phyloP scores from a whole-genome alignment of 352 stramenopile genomes.

The Phytophthora foliorum region DNA sequence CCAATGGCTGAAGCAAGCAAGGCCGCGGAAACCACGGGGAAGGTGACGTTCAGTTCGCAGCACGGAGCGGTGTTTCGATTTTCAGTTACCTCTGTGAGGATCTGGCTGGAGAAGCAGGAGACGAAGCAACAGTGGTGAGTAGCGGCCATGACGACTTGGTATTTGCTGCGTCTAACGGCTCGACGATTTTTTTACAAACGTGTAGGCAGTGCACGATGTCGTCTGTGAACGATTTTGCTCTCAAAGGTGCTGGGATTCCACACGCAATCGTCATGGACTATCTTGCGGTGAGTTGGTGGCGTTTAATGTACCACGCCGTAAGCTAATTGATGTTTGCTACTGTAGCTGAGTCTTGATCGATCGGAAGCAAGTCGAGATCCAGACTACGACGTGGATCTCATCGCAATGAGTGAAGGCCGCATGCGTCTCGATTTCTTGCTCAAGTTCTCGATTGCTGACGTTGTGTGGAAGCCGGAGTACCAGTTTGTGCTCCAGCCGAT shows the following conservation, averaged over 20 bases:
- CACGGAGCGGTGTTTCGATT: constrained; percentile 24
- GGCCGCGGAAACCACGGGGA: constrained; percentile 24
- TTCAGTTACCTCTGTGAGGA: constrained; percentile 14
- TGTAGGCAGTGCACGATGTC: constrained; percentile 37
- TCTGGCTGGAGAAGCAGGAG: constrained; percentile 31
- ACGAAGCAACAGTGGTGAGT: constrained; percentile 36
- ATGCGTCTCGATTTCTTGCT: constrained; percentile 36
- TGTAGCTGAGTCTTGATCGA: constrained; percentile 25
- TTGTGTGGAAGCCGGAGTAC: constrained; percentile 41
- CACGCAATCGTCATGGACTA: constrained; percentile 40
- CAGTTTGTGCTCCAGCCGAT: constrained; percentile 41
- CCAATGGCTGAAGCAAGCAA: constrained; percentile 12
- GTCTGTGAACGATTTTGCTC: constrained; percentile 37
- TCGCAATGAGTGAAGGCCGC: constrained; percentile 33
- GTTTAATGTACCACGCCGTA: background rate
- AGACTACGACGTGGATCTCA: constrained; percentile 33
- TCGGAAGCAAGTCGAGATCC: constrained; percentile 4
- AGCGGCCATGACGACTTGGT: background rate
- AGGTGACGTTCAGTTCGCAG: constrained; percentile 32
- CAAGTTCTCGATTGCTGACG: constrained; percentile 35
- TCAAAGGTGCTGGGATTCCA: constrained; percentile 36
- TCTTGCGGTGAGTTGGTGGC: constrained; percentile 19
- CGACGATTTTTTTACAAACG: background rate
- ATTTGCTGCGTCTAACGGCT: background rate
- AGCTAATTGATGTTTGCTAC: background rate